phyloP scores from a whole-genome alignment of 768 basidiomycete genomes.

The Lactifluus pinguis region DNA sequence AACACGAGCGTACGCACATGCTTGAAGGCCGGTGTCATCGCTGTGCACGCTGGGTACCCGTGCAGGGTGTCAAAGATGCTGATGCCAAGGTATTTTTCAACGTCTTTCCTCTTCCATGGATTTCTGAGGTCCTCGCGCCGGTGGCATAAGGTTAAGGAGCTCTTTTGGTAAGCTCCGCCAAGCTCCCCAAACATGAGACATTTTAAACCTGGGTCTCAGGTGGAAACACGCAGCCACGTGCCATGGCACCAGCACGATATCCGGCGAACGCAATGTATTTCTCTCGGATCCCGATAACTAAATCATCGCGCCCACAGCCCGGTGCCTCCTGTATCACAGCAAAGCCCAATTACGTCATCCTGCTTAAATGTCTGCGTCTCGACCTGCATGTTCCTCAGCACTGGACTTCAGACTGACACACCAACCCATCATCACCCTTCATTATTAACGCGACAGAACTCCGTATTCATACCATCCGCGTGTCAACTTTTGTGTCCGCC shows the following conservation, averaged over 20 bases:
- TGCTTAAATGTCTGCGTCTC: neutral
- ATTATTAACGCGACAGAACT: neutral
- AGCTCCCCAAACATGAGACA: neutral
- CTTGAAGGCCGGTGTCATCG: conserved; percentile 72
- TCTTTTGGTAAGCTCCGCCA: conserved; percentile 53
- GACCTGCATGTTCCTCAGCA: neutral
- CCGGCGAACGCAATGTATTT: conserved; percentile 50
- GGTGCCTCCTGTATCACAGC: neutral
- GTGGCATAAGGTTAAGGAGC: conserved; percentile 49
- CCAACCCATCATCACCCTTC: neutral
- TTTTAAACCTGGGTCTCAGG: conserved; percentile 29
- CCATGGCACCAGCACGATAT: conserved; percentile 48
- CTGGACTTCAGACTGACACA: neutral
- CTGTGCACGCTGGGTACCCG: conserved; percentile 60
- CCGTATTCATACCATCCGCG: neutral
- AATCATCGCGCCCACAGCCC: neutral
- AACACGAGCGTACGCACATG: conserved; percentile 50
- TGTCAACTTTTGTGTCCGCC: neutral
- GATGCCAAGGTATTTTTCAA: conserved; percentile 51
- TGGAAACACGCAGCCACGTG: conserved; percentile 81
- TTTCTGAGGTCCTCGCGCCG: neutral
- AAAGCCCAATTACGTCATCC: neutral
- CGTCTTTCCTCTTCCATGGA: neutral
- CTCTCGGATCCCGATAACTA: conserved; percentile 36
- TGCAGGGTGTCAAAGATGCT: conserved; percentile 68